Evolutionary conservation across 2,329 filamentous ascomycete species (phyloP), one percentile per base, ranked within the genome.

Genomic region (Xylariales sp.): DNA sequence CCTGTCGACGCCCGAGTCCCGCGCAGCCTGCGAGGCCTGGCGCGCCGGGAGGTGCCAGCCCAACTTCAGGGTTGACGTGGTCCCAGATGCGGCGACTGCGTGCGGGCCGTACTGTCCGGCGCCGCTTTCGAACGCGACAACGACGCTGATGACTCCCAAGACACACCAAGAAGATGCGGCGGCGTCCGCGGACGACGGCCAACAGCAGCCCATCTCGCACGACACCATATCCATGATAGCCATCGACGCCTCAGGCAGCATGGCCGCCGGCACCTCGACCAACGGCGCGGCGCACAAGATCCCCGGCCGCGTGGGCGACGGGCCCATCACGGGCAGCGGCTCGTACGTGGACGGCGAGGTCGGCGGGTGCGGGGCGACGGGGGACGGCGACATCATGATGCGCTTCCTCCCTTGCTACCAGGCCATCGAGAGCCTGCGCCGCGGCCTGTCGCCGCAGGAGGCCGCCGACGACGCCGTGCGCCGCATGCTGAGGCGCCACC

Each of bases 361-460:
- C 2, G 74, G 73, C 2, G 74, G 68, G 0, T 78, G 74, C 45
- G 74, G 73, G 6, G 72, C 74, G 2, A 77, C 74, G 1, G 74
- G 74, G 2, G 73, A 78, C 38, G 74, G 74, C 1, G 74, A 78
- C 47, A 54, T 76, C 41, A 75, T 77, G 72, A 72, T 76, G 66
- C 63, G 72, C 4, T 75, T 76, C 19, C 24, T 77, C 17, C 74
- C 74, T 0, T 78, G 74, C 49, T 77, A 77, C 46, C 74, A 77
- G 48, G 74, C 73, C 2, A 66, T 78, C 1, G 74, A 78, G 57
- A 75, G 60, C 41, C 42, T 78, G 51, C 59, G 74, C 10, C 54
- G 50, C 2, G 73, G 73, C 2, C 66, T 76, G 64, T 53, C 53
- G 0, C 70, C 74, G 0, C 56, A 50, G 5, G 60, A 65, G 21